phyloP scores from a whole-genome alignment of 2,329 filamentous ascomycete species.

The Fusarium euwallaceae region DNA sequence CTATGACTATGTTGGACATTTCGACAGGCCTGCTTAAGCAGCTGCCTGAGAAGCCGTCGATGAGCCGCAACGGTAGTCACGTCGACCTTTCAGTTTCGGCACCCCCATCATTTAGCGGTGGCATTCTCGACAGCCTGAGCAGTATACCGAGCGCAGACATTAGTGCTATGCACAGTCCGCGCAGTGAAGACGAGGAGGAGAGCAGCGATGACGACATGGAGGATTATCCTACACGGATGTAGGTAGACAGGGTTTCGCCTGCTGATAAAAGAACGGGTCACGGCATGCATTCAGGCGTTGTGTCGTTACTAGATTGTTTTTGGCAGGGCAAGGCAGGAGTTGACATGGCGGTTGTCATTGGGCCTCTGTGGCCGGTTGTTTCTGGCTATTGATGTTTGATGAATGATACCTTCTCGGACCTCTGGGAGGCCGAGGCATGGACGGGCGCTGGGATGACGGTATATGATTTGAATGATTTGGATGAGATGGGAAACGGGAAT shows the following conservation, averaged over 20 bases:
- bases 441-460: conserved; percentile 30
- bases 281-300: conserved; percentile 47
- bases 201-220: conserved; percentile 71
- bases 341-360: conserved; percentile 43
- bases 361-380: conserved; percentile 28
- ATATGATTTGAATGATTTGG: conserved; percentile 19
- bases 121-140: conserved; percentile 57
- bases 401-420: conserved; percentile 45
- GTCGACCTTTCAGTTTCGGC: conserved; percentile 59
- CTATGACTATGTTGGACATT: conserved; percentile 83
- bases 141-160: conserved; percentile 62
- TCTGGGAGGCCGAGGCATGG: conserved; percentile 44
- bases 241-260: conserved; percentile 16
- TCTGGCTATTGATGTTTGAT: conserved; percentile 37
- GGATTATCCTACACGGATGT: conserved; percentile 53
- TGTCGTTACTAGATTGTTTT: conserved; percentile 45
- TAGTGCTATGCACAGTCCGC: conserved; percentile 66
- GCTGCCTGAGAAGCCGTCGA: conserved; percentile 77
- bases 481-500: conserved; percentile 23
- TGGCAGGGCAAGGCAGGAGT: conserved; percentile 44
- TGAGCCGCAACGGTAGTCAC: conserved; percentile 68
- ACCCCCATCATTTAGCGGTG: conserved; percentile 50
- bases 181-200: conserved; percentile 59
- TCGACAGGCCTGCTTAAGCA: conserved; percentile 77
- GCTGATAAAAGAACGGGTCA: conserved; percentile 5